Percentiles rank a stretch among this genome's conserved stretches.
Evolutionary conservation across 768 basidiomycete genomes (phyloP).

Genomic region (Artomyces pyxidatus): DNA sequence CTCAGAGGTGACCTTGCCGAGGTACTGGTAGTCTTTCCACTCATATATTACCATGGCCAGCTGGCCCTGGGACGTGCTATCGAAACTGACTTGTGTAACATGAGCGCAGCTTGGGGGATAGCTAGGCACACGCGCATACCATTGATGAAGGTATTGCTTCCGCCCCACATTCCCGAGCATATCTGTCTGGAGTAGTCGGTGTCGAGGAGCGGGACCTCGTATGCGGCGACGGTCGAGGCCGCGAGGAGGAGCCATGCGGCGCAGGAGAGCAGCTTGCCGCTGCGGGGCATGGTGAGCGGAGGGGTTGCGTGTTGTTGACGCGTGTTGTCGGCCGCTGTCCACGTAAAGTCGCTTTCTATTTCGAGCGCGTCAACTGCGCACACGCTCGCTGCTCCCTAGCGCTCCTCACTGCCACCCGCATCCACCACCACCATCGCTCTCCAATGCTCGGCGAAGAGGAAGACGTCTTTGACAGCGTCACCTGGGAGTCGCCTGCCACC

Average conservation of each 20-base stretch:
- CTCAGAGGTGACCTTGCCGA: slow-evolving; percentile 62
- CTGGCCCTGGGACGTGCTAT: slow-evolving; percentile 70
- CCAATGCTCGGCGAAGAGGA: slow-evolving; percentile 79
- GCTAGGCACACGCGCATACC: slow-evolving; percentile 36
- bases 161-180: slow-evolving; percentile 94
- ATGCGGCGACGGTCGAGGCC: slow-evolving; percentile 30
- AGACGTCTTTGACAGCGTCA: slow-evolving; percentile 87
- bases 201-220: slow-evolving; percentile 60
- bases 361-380: too few relatives aligned
- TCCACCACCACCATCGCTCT: not conserved
- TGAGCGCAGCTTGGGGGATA: slow-evolving; percentile 16
- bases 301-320: slow-evolving; percentile 16
- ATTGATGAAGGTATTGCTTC: slow-evolving; percentile 71
- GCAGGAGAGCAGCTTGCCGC: slow-evolving; percentile 8
- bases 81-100: slow-evolving; percentile 59
- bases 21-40: slow-evolving; percentile 80
- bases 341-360: too few relatives aligned
- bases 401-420: too few relatives aligned
- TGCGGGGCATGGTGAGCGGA: slow-evolving; percentile 12
- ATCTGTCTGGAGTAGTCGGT: slow-evolving; percentile 82
- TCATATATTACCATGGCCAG: slow-evolving; percentile 94
- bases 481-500: slow-evolving; percentile 74
- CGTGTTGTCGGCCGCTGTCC: slow-evolving; percentile 7
- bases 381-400: too few relatives aligned
- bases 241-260: slow-evolving; percentile 17